Percentiles rank a stretch among this genome's conserved stretches.
These are phyloP conservation scores for Picochlorum sp. DNA, from an alignment of 139 green algal genomes.

Conservation along the genomic window DNA sequence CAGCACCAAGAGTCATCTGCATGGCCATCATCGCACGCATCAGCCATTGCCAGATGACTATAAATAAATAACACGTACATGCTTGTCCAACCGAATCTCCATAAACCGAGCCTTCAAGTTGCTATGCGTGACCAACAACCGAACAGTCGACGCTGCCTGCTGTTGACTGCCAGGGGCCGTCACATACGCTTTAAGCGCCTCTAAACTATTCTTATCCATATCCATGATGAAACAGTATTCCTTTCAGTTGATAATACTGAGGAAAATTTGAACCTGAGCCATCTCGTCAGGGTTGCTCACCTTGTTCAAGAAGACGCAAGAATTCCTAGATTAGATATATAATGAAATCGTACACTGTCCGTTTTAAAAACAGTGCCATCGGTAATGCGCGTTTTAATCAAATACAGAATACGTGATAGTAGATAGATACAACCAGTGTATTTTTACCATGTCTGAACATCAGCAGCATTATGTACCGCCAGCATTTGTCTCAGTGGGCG, in stretches of 20 bases:
- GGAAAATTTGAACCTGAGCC: background rate
- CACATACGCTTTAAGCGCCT: slow-evolving; percentile 53
- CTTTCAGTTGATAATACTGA: background rate
- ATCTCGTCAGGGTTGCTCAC: too few relatives aligned
- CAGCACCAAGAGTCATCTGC: slow-evolving; percentile 66
- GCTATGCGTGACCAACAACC: slow-evolving; percentile 81
- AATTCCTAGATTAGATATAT: too few relatives aligned
- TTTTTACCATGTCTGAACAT: background rate
- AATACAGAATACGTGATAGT: too few relatives aligned
- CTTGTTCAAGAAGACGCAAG: too few relatives aligned
- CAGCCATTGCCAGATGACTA: background rate
- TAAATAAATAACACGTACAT: slow-evolving; percentile 47
- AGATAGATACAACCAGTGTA: too few relatives aligned
- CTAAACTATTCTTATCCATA: slow-evolving; percentile 24
- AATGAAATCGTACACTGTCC: too few relatives aligned
- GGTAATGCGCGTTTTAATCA: background rate
- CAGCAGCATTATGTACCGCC: background rate
- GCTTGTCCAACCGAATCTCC: slow-evolving; percentile 85
- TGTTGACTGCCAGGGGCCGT: slow-evolving; percentile 33
- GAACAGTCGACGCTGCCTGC: slow-evolving; percentile 73
- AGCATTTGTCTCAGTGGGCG: slow-evolving; percentile 4
- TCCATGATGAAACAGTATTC: background rate
- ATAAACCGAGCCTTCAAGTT: slow-evolving; percentile 87
- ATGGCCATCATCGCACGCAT: background rate
- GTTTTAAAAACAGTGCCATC: too few relatives aligned